Percentiles rank a stretch among this genome's conserved stretches.
phyloP scores from a whole-genome alignment of 805 yeast genomes.

The Wickerhamiella hasegawae region DNA sequence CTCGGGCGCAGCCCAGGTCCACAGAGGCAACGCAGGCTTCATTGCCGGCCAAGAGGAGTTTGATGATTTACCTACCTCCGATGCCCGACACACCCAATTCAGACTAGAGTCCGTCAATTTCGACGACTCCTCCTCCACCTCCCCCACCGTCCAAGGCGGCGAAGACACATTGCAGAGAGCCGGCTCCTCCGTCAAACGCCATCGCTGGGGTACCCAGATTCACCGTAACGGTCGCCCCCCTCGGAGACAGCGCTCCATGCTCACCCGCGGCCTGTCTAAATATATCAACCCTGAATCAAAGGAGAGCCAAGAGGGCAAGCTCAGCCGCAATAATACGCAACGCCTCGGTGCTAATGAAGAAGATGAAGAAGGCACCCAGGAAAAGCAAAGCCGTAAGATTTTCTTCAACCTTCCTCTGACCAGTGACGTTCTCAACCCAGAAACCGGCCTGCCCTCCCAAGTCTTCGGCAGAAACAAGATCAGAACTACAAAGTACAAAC shows the following conservation, averaged over 20 bases:
- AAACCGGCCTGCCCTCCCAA: conserved; percentile 40
- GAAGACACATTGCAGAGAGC: conserved; percentile 2
- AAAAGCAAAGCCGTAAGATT: conserved; percentile 24
- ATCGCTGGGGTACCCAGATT: conserved; percentile 72
- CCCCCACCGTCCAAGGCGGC: background rate
- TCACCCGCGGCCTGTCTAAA: background rate
- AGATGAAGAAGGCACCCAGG: background rate
- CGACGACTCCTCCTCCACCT: background rate
- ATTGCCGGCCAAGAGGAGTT: background rate
- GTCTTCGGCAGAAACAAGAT: conserved; percentile 79
- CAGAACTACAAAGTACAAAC: conserved; percentile 90
- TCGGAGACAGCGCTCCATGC: conserved; percentile 1
- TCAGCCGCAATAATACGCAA: background rate
- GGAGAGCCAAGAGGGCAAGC: background rate
- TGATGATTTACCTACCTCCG: conserved; percentile 1
- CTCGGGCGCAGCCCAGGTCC: background rate
- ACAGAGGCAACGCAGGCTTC: background rate
- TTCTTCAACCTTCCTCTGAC: conserved; percentile 38
- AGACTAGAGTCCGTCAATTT: conserved; percentile 1
- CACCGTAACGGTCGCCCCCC: conserved; percentile 51
- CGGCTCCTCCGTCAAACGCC: conserved; percentile 4
- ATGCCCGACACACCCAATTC: conserved; percentile 1
- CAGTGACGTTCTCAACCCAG: conserved; percentile 32
- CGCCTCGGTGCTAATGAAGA: background rate
- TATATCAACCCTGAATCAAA: no score